Evolutionary conservation across 1,139 yeast species (phyloP).

Genomic region (Maudiozyma humilis): DNA sequence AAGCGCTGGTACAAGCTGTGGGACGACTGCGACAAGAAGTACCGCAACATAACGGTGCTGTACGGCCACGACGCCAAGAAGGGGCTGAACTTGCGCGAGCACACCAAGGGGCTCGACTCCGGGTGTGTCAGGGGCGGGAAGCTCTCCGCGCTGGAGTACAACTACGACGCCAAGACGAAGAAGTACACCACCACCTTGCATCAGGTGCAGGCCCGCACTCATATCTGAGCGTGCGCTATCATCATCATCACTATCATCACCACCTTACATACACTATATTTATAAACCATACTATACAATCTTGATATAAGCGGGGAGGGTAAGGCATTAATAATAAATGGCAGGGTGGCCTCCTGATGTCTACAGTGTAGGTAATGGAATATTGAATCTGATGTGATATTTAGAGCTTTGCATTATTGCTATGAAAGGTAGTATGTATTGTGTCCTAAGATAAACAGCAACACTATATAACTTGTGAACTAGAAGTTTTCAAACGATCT

Average conservation of each 20-base stretch:
- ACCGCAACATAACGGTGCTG: conserved; percentile 55
- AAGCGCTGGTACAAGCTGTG: conserved; percentile 28
- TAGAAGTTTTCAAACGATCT: too few relatives aligned
- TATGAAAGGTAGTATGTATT: too few relatives aligned
- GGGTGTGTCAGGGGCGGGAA: conserved; percentile 73
- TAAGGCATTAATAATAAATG: too few relatives aligned
- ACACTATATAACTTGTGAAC: too few relatives aligned
- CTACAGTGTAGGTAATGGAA: too few relatives aligned
- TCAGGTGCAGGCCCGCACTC: conserved; percentile 10
- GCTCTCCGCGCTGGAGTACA: conserved; percentile 46
- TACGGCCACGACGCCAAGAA: conserved; percentile 87
- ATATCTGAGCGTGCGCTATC: neutral
- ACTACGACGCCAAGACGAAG: conserved; percentile 8
- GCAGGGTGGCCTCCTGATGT: too few relatives aligned
- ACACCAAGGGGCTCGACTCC: conserved; percentile 71
- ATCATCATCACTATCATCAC: neutral
- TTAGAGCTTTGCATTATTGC: too few relatives aligned
- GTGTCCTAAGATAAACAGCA: too few relatives aligned
- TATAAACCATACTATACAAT: too few relatives aligned
- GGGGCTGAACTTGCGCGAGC: conserved; percentile 60
- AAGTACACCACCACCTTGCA: conserved; percentile 10
- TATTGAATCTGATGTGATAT: too few relatives aligned
- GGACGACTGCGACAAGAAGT: conserved; percentile 19
- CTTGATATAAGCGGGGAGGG: too few relatives aligned
- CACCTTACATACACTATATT: neutral